Evolutionary conservation across 306 rosid genomes (phyloP).

Genomic region (Datisca glomerata): DNA sequence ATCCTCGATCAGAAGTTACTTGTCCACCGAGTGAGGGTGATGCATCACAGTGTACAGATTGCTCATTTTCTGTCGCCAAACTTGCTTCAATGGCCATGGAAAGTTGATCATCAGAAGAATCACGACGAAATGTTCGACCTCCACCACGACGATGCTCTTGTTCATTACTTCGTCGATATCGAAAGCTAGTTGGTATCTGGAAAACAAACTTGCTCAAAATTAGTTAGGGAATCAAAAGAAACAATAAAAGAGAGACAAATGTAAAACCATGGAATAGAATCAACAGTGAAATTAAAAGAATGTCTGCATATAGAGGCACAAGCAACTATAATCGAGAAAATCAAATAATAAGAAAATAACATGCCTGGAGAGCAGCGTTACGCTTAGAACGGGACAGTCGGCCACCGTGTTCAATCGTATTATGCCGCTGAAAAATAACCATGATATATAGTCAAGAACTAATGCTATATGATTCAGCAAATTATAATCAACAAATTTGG

Average conservation of each 20-base stretch:
- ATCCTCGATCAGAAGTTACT: slow-evolving; percentile 27
- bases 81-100: slow-evolving; percentile 82
- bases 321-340: no score
- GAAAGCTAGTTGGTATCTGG: slow-evolving; percentile 89
- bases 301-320: no score
- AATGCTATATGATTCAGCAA: slow-evolving; percentile 1
- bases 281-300: no score
- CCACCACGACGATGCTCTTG: slow-evolving; percentile 73
- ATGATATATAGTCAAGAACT: slow-evolving; percentile 1
- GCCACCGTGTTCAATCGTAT: slow-evolving; percentile 86
- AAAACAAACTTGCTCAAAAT: slow-evolving; percentile 3
- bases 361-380: slow-evolving; percentile 89
- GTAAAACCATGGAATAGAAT: no score
- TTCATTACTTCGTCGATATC: slow-evolving; percentile 48
- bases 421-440: slow-evolving; percentile 57
- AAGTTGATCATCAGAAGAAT: slow-evolving; percentile 58
- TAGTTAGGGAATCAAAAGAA: not conserved
- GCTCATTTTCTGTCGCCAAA: slow-evolving; percentile 57
- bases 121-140: slow-evolving; percentile 52
- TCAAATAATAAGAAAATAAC: not conserved
- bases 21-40: slow-evolving; percentile 28
- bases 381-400: slow-evolving; percentile 90
- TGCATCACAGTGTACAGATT: slow-evolving; percentile 16
- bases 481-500: not conserved
- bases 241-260: slow-evolving; percentile 6